These are phyloP conservation scores for Dalbergia oliveri DNA, from an alignment of 306 rosid genomes.

Conservation along the genomic window DNA sequence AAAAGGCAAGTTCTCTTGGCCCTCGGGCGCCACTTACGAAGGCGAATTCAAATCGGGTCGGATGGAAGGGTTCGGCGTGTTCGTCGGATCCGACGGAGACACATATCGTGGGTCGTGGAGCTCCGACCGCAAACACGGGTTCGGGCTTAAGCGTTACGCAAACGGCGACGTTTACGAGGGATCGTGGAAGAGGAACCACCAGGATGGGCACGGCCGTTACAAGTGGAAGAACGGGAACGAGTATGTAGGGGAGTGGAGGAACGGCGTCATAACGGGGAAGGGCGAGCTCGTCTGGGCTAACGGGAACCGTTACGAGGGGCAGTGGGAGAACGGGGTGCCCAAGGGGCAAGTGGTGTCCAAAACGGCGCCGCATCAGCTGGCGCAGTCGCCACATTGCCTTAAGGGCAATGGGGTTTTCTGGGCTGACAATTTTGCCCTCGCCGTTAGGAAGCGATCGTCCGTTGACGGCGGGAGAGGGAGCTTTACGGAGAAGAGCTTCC, in stretches of 20 bases:
- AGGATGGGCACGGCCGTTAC: conserved; percentile 91
- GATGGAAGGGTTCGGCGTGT: conserved; percentile 87
- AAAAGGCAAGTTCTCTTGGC: conserved; percentile 85
- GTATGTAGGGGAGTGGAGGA: conserved; percentile 87
- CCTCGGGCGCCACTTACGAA: conserved; percentile 90
- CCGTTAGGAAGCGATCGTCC: conserved; percentile 75
- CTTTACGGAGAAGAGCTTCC: conserved; percentile 74
- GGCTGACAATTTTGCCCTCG: conserved; percentile 60
- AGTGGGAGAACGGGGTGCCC: conserved; percentile 90
- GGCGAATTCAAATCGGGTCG: conserved; percentile 87
- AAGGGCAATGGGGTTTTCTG: conserved; percentile 49
- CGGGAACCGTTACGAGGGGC: conserved; percentile 86
- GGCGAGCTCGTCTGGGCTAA: conserved; percentile 82
- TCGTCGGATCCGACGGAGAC: conserved; percentile 77
- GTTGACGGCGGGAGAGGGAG: conserved; percentile 76
- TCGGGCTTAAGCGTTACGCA: conserved; percentile 80
- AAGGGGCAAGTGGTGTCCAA: conserved; percentile 71
- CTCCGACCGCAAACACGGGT: conserved; percentile 86
- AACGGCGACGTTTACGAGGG: conserved; percentile 93
- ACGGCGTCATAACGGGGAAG: conserved; percentile 83
- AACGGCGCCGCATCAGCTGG: background rate
- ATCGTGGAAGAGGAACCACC: conserved; percentile 84
- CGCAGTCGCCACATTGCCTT: background rate
- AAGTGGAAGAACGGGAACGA: conserved; percentile 88
- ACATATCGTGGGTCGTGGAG: conserved; percentile 87